phyloP scores from a whole-genome alignment of 495 filamentous ascomycete genomes.

The Hyaloscypha finlandica region DNA sequence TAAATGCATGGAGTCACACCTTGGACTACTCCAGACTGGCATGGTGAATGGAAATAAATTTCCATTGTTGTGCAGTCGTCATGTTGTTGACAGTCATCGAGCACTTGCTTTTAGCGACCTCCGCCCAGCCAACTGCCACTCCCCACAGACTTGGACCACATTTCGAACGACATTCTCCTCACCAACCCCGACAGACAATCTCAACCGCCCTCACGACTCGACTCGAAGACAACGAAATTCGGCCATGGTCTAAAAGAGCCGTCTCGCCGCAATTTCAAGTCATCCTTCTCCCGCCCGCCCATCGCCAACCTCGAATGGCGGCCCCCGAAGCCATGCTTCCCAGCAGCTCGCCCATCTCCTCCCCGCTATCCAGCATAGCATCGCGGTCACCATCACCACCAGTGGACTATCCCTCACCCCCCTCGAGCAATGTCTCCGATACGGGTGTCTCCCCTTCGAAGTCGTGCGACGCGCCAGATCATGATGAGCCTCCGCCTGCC shows the following conservation, averaged over 20 bases:
- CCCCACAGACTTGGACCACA: constrained; percentile 4
- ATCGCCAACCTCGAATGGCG: constrained; percentile 23
- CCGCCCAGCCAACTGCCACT: not conserved
- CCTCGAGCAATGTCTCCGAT: constrained; percentile 41
- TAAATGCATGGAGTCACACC: not conserved
- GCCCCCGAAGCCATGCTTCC: constrained; percentile 12
- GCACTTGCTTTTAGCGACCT: not conserved
- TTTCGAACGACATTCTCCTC: constrained; percentile 14
- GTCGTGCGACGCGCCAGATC: constrained; percentile 29
- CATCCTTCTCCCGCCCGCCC: constrained; percentile 7
- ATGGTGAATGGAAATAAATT: not conserved
- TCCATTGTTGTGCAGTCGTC: not conserved
- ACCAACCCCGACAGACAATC: constrained; percentile 4
- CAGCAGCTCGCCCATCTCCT: constrained; percentile 26
- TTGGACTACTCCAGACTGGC: not conserved
- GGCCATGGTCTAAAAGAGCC: constrained; percentile 3
- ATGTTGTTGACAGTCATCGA: not conserved
- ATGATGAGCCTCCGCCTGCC: constrained; percentile 58
- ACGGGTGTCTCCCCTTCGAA: constrained; percentile 44
- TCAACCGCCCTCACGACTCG: not conserved
- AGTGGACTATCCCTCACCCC: constrained; percentile 45
- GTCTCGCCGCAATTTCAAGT: not conserved
- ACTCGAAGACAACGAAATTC: not conserved
- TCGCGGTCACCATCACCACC: constrained; percentile 33
- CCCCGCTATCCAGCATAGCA: constrained; percentile 34